A percentile compares a stretch with the other conserved stretches of the same genome.
phyloP scores from a whole-genome alignment of 305 asterid genomes.

The Lippia alba region DNA sequence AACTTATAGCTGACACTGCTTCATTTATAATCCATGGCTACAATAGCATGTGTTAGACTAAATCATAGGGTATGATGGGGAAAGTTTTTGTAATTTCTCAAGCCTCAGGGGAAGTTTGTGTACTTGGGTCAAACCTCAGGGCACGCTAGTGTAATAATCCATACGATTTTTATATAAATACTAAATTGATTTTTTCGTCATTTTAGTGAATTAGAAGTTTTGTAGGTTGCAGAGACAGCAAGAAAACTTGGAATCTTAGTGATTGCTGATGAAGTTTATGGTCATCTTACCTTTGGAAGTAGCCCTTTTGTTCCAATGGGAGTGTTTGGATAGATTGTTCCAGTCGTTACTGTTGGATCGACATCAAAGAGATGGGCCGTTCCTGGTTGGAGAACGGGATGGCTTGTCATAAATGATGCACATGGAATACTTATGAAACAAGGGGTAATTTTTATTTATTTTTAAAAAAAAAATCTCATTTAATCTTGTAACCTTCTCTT shows the following conservation, averaged over 20 bases:
- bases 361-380: constrained; percentile 92
- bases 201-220: not conserved
- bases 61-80: too few species aligned
- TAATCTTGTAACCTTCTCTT: too few species aligned
- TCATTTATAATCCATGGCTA: too few species aligned
- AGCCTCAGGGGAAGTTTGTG: too few species aligned
- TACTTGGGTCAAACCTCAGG: too few species aligned
- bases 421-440: constrained; percentile 62
- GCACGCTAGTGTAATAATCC: too few species aligned
- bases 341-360: constrained; percentile 79
- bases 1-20: too few species aligned
- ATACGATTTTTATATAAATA: too few species aligned
- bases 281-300: constrained; percentile 73
- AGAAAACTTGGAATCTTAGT: constrained; percentile 83
- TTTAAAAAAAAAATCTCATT: too few species aligned
- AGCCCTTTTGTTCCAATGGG: constrained; percentile 94
- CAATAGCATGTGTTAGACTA: too few species aligned
- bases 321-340: constrained; percentile 75
- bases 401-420: constrained; percentile 82
- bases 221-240: constrained; percentile 82
- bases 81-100: too few species aligned
- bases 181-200: not conserved
- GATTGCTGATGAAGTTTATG: constrained; percentile 87
- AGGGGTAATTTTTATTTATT: constrained; percentile 54
- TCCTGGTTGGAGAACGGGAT: constrained; percentile 91